Conservation (phyloP, 441 rosid genomes). For the Bruguiera hainesii region DNA sequence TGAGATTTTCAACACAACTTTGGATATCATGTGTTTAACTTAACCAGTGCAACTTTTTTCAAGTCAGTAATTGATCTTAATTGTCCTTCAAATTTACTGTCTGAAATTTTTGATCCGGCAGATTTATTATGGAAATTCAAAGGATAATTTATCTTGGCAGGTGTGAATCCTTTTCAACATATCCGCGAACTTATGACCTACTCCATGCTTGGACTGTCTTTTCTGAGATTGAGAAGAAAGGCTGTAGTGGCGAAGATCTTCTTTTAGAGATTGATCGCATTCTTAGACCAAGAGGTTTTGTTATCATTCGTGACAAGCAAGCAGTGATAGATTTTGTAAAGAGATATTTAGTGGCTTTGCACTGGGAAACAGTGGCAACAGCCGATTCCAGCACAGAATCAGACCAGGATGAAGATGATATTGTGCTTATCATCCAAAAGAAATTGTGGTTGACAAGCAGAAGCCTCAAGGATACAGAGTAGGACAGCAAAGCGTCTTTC, state of each 20-base stretch:
- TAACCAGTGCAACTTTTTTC: not conserved
- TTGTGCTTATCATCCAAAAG: conserved; percentile 66
- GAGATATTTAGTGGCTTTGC: conserved; percentile 71
- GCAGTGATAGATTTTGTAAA: conserved; percentile 57
- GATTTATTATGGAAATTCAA: not conserved
- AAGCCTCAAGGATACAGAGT: conserved; percentile 68
- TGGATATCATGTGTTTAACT: not conserved
- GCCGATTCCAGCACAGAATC: conserved; percentile 43
- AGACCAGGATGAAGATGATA: conserved; percentile 52
- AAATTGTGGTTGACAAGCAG: conserved; percentile 86
- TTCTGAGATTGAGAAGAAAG: conserved; percentile 75
- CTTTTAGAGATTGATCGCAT: conserved; percentile 93
- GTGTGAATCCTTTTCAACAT: conserved; percentile 94
- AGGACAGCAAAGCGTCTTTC: conserved; percentile 23
- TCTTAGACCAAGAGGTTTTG: conserved; percentile 83
- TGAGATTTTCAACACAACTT: not conserved
- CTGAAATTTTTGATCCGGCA: not conserved
- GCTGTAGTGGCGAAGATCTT: conserved; percentile 82
- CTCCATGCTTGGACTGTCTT: conserved; percentile 88
- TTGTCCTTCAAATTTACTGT: not conserved
- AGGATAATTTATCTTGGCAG: conserved; percentile 29
- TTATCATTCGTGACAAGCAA: conserved; percentile 71
- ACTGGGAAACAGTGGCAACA: conserved; percentile 77
- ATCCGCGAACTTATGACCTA: conserved; percentile 92
- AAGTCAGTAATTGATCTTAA: not conserved